Conservation (phyloP, 1,284 basidiomycete genomes). For the Singerocomus inundabilis region DNA sequence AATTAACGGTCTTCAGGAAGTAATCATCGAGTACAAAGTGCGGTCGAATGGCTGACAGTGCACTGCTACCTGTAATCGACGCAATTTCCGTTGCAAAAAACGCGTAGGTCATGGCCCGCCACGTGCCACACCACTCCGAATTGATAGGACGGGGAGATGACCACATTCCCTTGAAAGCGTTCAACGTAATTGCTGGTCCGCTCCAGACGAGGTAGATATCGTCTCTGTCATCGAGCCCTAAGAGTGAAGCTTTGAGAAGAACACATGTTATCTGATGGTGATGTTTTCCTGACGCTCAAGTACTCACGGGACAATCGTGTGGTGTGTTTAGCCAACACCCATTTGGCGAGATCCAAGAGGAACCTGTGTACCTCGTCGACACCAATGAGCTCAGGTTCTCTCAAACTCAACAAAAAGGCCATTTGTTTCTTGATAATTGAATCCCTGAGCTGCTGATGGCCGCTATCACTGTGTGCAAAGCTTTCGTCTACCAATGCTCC, state of each 20-base stretch:
- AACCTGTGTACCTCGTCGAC: slow-evolving; percentile 16
- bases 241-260: slow-evolving; percentile 1
- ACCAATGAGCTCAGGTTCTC: slow-evolving; percentile 10
- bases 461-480: background rate
- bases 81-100: slow-evolving; percentile 6
- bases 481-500: background rate
- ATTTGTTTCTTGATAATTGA: slow-evolving; percentile 6
- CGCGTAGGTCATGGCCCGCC: slow-evolving; percentile 8
- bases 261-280: slow-evolving; percentile 5
- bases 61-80: background rate
- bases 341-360: slow-evolving; percentile 20
- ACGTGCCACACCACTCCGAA: slow-evolving; percentile 6
- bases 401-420: slow-evolving; percentile 8
- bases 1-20: slow-evolving; percentile 28
- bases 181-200: slow-evolving; percentile 13
- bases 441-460: slow-evolving; percentile 2
- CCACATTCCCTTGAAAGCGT: slow-evolving; percentile 10
- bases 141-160: slow-evolving; percentile 1
- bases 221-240: slow-evolving; percentile 3
- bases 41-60: background rate
- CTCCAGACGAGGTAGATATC: slow-evolving; percentile 15
- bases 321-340: slow-evolving; percentile 7
- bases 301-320: slow-evolving; percentile 1
- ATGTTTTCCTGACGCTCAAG: background rate
- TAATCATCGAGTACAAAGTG: slow-evolving; percentile 30